Conservation (phyloP, 441 rosid species). For the Eutrema salsugineum region DNA sequence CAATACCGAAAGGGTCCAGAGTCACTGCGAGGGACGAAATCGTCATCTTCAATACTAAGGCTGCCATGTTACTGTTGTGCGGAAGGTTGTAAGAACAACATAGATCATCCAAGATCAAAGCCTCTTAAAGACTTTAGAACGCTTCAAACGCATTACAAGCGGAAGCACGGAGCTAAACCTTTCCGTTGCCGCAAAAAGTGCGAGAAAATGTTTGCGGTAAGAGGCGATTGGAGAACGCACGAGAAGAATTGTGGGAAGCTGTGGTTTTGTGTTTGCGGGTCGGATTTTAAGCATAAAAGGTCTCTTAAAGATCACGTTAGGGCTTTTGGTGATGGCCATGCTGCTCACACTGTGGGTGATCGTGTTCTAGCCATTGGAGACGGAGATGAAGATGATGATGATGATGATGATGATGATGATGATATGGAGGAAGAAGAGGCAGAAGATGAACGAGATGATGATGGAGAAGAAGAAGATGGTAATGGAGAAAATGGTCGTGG, state of each 20-base stretch:
- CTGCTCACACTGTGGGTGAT: conserved; percentile 51
- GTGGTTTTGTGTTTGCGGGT: conserved; percentile 86
- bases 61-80: conserved; percentile 90
- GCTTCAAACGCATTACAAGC: conserved; percentile 87
- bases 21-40: conserved; percentile 70
- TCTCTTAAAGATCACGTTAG: conserved; percentile 85
- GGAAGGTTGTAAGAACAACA: conserved; percentile 85
- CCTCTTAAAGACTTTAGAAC: conserved; percentile 93
- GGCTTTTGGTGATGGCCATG: conserved; percentile 80
- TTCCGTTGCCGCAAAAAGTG: conserved; percentile 73
- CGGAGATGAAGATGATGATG: conserved; percentile 37
- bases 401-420: conserved; percentile 33
- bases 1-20: conserved; percentile 86
- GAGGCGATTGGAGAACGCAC: conserved; percentile 94
- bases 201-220: conserved; percentile 74
- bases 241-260: conserved; percentile 93
- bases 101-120: conserved; percentile 73
- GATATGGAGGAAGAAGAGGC: conserved; percentile 24
- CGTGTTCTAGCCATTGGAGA: conserved; percentile 40
- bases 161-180: conserved; percentile 79
- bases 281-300: conserved; percentile 92
- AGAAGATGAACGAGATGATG: conserved; percentile 22
- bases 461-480: conserved; percentile 16
- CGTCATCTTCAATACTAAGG: conserved; percentile 61
- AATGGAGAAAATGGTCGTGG: conserved; percentile 12